phyloP scores from a whole-genome alignment of 805 yeast species.

The Naumovozyma dairenensis region DNA sequence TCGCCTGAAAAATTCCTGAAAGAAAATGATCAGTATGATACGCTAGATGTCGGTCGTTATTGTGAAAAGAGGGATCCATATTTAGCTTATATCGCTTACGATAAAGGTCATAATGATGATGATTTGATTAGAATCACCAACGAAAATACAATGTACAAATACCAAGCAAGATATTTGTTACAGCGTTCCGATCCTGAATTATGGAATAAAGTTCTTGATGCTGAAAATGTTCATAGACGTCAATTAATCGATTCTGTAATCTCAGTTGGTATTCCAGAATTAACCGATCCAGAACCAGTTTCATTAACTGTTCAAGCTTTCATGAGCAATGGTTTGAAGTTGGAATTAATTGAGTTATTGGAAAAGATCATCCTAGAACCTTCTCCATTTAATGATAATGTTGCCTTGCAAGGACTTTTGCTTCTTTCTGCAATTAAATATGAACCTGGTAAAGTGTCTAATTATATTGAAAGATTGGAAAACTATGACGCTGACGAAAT shows the following conservation, averaged over 20 bases:
- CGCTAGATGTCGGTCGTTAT: conserved; percentile 92
- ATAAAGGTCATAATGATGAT: conserved; percentile 85
- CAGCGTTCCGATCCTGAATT: conserved; percentile 75
- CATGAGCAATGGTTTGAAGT: conserved; percentile 89
- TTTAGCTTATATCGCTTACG: conserved; percentile 93
- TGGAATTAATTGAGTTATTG: conserved; percentile 84
- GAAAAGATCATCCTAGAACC: conserved; percentile 96
- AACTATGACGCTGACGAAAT: conserved; percentile 89
- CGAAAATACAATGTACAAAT: conserved; percentile 95
- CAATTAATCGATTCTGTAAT: conserved; percentile 89
- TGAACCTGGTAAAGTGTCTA: conserved; percentile 74
- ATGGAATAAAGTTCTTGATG: conserved; percentile 71
- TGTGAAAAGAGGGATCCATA: conserved; percentile 99
- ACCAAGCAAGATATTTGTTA: conserved; percentile 94
- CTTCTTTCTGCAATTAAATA: conserved; percentile 93
- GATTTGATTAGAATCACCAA: conserved; percentile 88
- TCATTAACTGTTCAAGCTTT: conserved; percentile 90
- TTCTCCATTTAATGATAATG: conserved; percentile 91
- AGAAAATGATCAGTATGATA: conserved; percentile 83
- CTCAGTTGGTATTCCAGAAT: conserved; percentile 92
- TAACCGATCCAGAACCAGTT: conserved; percentile 85
- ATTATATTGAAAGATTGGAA: conserved; percentile 81
- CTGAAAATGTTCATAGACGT: conserved; percentile 78
- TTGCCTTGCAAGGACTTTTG: conserved; percentile 87
- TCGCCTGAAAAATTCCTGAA: conserved; percentile 93